Conservation (phyloP, 192 early-diverging fungal genomes). For the Obelidium mucronatum region DNA sequence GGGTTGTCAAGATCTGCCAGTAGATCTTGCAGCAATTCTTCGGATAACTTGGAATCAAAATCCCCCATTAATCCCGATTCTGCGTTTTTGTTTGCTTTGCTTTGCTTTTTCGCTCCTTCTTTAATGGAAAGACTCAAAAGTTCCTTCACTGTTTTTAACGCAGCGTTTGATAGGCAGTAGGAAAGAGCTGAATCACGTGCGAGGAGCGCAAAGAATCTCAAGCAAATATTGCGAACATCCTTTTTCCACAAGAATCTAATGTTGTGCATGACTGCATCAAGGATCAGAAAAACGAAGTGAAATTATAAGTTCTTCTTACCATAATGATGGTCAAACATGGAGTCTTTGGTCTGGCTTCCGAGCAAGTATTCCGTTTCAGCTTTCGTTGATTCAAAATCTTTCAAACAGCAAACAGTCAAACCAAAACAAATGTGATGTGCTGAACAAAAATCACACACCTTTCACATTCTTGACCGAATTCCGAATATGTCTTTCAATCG, state of each 20-base stretch:
- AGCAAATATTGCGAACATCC: conserved; percentile 81
- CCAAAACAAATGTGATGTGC: neutral
- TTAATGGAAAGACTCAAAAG: conserved; percentile 48
- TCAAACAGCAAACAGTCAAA: neutral
- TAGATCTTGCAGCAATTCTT: conserved; percentile 18
- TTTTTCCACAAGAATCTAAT: conserved; percentile 86
- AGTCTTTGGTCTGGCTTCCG: neutral
- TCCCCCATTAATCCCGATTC: conserved; percentile 12
- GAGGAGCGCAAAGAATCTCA: conserved; percentile 77
- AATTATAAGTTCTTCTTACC: conserved; percentile 19
- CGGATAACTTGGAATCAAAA: conserved; percentile 10
- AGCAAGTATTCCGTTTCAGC: conserved; percentile 36
- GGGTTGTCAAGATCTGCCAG: conserved; percentile 26
- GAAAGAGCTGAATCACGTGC: conserved; percentile 70
- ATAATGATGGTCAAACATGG: conserved; percentile 35
- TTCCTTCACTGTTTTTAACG: conserved; percentile 79
- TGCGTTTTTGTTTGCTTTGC: neutral
- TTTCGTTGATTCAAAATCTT: neutral
- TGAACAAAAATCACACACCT: neutral
- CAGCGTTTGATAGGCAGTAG: conserved; percentile 86
- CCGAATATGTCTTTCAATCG: conserved; percentile 56
- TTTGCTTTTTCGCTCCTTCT: neutral
- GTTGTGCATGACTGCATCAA: conserved; percentile 65
- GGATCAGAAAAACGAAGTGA: neutral
- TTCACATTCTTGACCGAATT: conserved; percentile 21